These are phyloP conservation scores for Agrocybe pediades DNA, from an alignment of 768 basidiomycete genomes.

Conservation along the genomic window DNA sequence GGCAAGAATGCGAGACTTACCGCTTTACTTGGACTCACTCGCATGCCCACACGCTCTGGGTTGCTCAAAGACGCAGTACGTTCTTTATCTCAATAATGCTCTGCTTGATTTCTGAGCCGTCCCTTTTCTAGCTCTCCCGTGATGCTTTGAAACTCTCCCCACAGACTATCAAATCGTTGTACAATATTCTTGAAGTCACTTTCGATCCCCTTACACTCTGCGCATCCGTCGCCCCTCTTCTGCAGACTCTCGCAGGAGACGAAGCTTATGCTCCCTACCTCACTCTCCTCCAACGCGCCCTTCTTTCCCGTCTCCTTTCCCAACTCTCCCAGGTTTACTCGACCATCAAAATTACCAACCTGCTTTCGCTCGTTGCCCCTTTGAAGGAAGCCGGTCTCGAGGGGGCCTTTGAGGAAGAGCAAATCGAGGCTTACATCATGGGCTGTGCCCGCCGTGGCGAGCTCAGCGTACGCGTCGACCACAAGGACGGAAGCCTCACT, in stretches of 20 bases:
- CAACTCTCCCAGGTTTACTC: constrained; percentile 94
- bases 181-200: constrained; percentile 87
- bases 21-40: constrained; percentile 80
- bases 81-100: constrained; percentile 12
- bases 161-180: constrained; percentile 70
- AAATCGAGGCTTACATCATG: constrained; percentile 92
- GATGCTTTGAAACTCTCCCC: constrained; percentile 84
- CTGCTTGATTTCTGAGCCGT: constrained; percentile 7
- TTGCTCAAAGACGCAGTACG: constrained; percentile 86
- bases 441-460: constrained; percentile 87
- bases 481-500: constrained; percentile 79
- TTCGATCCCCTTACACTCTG: constrained; percentile 93
- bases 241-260: constrained; percentile 57
- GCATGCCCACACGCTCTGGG: constrained; percentile 84
- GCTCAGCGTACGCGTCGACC: constrained; percentile 84
- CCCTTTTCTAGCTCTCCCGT: constrained; percentile 61
- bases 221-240: constrained; percentile 73
- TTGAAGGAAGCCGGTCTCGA: constrained; percentile 56
- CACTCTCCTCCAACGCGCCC: constrained; percentile 86
- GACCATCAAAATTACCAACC: constrained; percentile 75
- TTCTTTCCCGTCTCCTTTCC: constrained; percentile 87
- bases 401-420: constrained; percentile 67
- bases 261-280: constrained; percentile 79
- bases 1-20: constrained; percentile 80
- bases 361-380: constrained; percentile 80